A percentile compares a stretch with the other conserved stretches of the same genome.
phyloP scores from a whole-genome alignment of 768 basidiomycete genomes.

The Suillus variegatus region DNA sequence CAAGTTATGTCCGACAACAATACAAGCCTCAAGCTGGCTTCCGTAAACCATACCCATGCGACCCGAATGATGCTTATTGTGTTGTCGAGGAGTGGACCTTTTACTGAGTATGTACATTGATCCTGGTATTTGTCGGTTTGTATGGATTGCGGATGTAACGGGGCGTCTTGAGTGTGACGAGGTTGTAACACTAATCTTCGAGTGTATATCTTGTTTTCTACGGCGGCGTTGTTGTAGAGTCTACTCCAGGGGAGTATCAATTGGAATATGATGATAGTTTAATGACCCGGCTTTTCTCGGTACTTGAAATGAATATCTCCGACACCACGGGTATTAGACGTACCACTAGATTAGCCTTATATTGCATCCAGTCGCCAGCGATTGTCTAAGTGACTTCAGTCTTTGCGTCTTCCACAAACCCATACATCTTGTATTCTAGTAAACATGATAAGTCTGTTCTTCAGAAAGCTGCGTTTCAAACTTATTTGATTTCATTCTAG shows the following conservation, averaged over 20 bases:
- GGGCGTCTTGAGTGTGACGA: neutral
- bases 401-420: conserved; percentile 15
- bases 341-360: conserved; percentile 1
- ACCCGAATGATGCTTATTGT: conserved; percentile 62
- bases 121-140: neutral
- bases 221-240: conserved; percentile 10
- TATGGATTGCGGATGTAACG: neutral
- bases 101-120: conserved; percentile 28
- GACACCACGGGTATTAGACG: conserved; percentile 11
- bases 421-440: conserved; percentile 14
- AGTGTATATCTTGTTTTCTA: conserved; percentile 27
- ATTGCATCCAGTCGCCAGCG: neutral
- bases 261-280: neutral
- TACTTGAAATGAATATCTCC: conserved; percentile 23
- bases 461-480: conserved; percentile 17
- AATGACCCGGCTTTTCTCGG: conserved; percentile 11
- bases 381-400: conserved; percentile 5
- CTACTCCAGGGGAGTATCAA: conserved; percentile 13
- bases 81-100: conserved; percentile 71
- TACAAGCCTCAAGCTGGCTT: conserved; percentile 32
- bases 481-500: conserved; percentile 31
- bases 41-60: conserved; percentile 53
- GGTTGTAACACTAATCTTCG: conserved; percentile 8
- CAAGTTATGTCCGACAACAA: conserved; percentile 26
- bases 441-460: conserved; percentile 61